These are phyloP conservation scores for Entomophthora muscae DNA, from an alignment of 371 early-diverging fungal genomes.

Conservation along the genomic window DNA sequence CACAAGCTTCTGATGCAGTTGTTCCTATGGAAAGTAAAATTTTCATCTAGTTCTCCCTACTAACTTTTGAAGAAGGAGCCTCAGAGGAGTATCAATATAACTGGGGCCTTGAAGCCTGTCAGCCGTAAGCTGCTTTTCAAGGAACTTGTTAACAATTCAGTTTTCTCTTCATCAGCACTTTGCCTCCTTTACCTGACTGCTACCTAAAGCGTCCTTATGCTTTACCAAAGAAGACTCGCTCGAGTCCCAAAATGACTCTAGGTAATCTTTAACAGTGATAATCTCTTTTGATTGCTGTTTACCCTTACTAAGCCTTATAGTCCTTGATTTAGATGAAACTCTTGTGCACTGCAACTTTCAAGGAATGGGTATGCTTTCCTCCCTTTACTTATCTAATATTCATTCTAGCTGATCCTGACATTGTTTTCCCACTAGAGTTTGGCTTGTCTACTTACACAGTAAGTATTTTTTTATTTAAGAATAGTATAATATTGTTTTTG, in stretches of 20 bases:
- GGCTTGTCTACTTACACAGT: neutral
- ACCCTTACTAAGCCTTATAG: slow-evolving; percentile 7
- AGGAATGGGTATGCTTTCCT: slow-evolving; percentile 17
- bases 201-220: neutral
- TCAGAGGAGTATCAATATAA: neutral
- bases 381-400: slow-evolving; percentile 14
- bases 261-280: slow-evolving; percentile 9
- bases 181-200: slow-evolving; percentile 1
- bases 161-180: slow-evolving; percentile 2
- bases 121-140: neutral
- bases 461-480: too few relatives aligned
- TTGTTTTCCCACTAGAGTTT: neutral
- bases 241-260: slow-evolving; percentile 36
- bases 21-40: too few relatives aligned
- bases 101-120: neutral
- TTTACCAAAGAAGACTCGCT: slow-evolving; percentile 34
- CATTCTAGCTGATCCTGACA: neutral
- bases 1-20: too few relatives aligned
- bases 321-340: slow-evolving; percentile 60
- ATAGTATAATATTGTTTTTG: too few relatives aligned
- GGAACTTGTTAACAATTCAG: neutral
- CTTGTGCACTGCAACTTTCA: slow-evolving; percentile 46
- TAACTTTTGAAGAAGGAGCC: neutral
- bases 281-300: neutral
- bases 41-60: too few relatives aligned